Conservation (phyloP, 2,329 filamentous ascomycete species). For the Aspergillus terreus region DNA sequence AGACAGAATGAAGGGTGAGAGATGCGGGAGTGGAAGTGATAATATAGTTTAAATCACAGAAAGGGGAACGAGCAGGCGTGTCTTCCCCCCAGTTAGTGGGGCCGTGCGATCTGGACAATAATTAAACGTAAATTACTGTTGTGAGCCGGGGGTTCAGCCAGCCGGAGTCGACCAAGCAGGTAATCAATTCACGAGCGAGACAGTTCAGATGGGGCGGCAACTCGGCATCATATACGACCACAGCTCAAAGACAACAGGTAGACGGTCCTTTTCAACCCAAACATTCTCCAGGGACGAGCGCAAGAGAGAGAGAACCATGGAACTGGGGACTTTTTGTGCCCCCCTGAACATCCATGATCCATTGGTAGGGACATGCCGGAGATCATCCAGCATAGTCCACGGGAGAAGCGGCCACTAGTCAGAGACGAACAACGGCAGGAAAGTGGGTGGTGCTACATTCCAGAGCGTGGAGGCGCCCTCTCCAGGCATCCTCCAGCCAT, state of each 20-base stretch:
- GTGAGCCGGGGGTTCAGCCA: no score
- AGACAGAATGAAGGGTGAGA: slow-evolving; percentile 16
- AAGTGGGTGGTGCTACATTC: not conserved
- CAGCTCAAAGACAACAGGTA: not conserved
- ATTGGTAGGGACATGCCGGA: slow-evolving; percentile 3
- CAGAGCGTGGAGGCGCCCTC: not conserved
- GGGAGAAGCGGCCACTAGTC: not conserved
- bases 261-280: not conserved
- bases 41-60: slow-evolving; percentile 16
- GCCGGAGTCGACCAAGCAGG: no score
- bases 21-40: slow-evolving; percentile 10
- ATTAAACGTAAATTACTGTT: slow-evolving; percentile 17
- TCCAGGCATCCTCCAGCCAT: not conserved
- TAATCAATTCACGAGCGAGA: not conserved
- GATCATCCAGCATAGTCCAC: slow-evolving; percentile 6
- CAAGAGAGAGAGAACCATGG: not conserved
- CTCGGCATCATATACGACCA: not conserved
- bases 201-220: slow-evolving; percentile 1
- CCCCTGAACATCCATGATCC: slow-evolving; percentile 4
- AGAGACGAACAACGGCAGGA: not conserved
- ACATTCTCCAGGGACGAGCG: not conserved
- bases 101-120: slow-evolving; percentile 16
- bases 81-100: slow-evolving; percentile 8
- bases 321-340: not conserved
- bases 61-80: not conserved